phyloP scores from a whole-genome alignment of 495 filamentous ascomycete species.

The Trichoderma reesei region DNA sequence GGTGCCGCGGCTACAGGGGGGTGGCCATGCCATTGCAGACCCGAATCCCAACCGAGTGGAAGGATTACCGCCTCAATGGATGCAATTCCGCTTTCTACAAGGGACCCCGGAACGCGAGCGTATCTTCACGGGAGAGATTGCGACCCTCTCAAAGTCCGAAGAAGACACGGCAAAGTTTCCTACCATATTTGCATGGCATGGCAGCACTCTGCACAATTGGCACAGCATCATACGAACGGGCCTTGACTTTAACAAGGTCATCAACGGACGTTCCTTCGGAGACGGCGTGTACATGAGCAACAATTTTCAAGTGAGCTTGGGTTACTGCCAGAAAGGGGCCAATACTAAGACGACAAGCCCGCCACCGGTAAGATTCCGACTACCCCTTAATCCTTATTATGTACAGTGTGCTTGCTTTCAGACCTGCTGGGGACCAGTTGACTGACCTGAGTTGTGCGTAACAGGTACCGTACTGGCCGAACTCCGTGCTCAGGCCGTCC shows the following conservation, averaged over 20 bases:
- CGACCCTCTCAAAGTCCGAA: slow-evolving; percentile 11
- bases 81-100: slow-evolving; percentile 82
- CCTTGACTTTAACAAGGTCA: slow-evolving; percentile 54
- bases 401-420: too few species aligned
- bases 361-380: not conserved
- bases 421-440: too few species aligned
- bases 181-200: slow-evolving; percentile 79
- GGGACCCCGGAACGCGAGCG: slow-evolving; percentile 86
- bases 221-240: slow-evolving; percentile 82
- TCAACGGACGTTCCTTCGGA: slow-evolving; percentile 62
- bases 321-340: slow-evolving; percentile 34
- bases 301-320: slow-evolving; percentile 44
- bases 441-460: not conserved
- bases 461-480: slow-evolving; percentile 43
- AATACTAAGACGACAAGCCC: not conserved
- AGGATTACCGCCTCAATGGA: slow-evolving; percentile 53
- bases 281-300: slow-evolving; percentile 74
- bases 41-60: slow-evolving; percentile 41
- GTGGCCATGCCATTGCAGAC: slow-evolving; percentile 13
- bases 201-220: slow-evolving; percentile 71
- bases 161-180: slow-evolving; percentile 38
- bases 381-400: too few species aligned
- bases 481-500: slow-evolving; percentile 49
- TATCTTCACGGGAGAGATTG: slow-evolving; percentile 52
- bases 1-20: slow-evolving; percentile 12